Evolutionary conservation across 805 yeast species (phyloP).

Genomic region (Wickerhamiella bombiphila): DNA sequence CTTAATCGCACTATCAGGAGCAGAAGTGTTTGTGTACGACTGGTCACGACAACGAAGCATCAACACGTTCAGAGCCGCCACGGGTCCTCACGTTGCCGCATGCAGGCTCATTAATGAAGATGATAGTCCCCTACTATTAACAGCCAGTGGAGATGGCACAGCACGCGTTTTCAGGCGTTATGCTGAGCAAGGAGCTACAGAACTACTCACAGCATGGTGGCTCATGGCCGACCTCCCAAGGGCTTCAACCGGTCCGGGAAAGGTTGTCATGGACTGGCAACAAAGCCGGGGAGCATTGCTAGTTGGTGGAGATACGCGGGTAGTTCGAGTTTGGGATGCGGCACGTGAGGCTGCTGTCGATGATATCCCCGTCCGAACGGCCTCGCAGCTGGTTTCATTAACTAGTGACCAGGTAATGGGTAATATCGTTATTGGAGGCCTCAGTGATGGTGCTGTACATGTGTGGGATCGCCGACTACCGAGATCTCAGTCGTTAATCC

Average conservation of each 20-base stretch:
- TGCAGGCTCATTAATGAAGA: slow-evolving; percentile 81
- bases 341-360: slow-evolving; percentile 75
- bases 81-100: slow-evolving; percentile 81
- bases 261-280: slow-evolving; percentile 82
- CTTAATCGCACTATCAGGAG: slow-evolving; percentile 69
- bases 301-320: slow-evolving; percentile 89
- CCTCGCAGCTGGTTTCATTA: slow-evolving; percentile 72
- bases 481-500: slow-evolving; percentile 71
- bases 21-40: slow-evolving; percentile 73
- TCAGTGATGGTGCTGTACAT: slow-evolving; percentile 76
- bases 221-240: slow-evolving; percentile 42
- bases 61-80: slow-evolving; percentile 66
- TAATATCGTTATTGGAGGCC: slow-evolving; percentile 77
- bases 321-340: slow-evolving; percentile 92
- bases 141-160: slow-evolving; percentile 93
- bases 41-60: slow-evolving; percentile 43
- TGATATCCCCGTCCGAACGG: slow-evolving; percentile 83
- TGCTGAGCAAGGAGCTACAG: slow-evolving; percentile 39
- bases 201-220: slow-evolving; percentile 78
- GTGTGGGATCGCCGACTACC: slow-evolving; percentile 84
- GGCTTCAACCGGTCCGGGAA: slow-evolving; percentile 11
- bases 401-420: slow-evolving; percentile 96
- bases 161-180: slow-evolving; percentile 72
- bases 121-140: slow-evolving; percentile 66
- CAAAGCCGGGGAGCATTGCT: slow-evolving; percentile 83